Conservation (phyloP, 495 filamentous ascomycete species). For the Pseudotulostoma volvatum region DNA sequence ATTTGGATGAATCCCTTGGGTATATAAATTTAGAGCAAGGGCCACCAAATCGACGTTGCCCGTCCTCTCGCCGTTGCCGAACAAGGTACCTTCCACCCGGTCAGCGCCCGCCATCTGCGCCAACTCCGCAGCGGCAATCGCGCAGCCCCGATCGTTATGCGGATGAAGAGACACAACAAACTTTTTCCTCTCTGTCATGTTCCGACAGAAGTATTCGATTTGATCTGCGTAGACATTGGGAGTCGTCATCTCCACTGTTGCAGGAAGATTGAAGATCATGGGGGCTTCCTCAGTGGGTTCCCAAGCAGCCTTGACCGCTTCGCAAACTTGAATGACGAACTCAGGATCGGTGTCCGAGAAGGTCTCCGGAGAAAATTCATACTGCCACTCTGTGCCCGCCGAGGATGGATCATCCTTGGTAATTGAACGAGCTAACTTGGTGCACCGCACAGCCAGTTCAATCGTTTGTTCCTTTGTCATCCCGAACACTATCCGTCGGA, state of each 20-base stretch:
- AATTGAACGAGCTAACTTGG: conserved; percentile 71
- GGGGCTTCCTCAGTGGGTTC: conserved; percentile 63
- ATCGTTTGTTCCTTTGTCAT: conserved; percentile 71
- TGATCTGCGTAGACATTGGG: conserved; percentile 95
- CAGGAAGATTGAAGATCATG: conserved; percentile 95
- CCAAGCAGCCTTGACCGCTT: conserved; percentile 95
- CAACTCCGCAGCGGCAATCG: conserved; percentile 74
- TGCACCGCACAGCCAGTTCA: conserved; percentile 71
- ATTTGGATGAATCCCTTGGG: conserved; percentile 74
- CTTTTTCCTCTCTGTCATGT: conserved; percentile 66
- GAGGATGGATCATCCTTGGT: conserved; percentile 85
- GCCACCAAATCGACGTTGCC: conserved; percentile 96
- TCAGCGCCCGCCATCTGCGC: conserved; percentile 97
- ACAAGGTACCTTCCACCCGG: conserved; percentile 85
- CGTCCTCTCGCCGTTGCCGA: conserved; percentile 91
- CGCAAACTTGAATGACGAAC: conserved; percentile 70
- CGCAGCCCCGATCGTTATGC: conserved; percentile 90
- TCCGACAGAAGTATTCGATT: conserved; percentile 84
- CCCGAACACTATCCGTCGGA: conserved; percentile 75
- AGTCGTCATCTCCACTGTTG: conserved; percentile 90
- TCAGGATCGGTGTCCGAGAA: conserved; percentile 85
- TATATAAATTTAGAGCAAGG: conserved; percentile 88
- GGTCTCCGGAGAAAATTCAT: conserved; percentile 92
- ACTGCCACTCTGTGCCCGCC: conserved; percentile 67
- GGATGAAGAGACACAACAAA: conserved; percentile 74